A percentile compares a stretch with the other conserved stretches of the same genome.
Evolutionary conservation across 352 stramenopile species (phyloP).

Genomic region (Halophytophthora polymorphica): DNA sequence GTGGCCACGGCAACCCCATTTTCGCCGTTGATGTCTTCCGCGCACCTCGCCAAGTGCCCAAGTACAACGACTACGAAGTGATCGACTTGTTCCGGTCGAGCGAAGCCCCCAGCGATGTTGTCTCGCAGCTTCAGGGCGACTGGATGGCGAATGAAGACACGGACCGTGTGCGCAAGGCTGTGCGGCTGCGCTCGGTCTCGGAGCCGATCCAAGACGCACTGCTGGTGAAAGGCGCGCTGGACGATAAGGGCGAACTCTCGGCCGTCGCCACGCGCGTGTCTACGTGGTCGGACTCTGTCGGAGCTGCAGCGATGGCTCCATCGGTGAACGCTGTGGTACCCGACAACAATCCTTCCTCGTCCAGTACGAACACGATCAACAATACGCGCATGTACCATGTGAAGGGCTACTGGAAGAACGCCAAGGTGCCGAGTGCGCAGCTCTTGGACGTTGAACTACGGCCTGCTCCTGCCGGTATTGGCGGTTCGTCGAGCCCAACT

Average conservation of each 20-base stretch:
- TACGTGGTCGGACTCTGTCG: slow-evolving; percentile 41
- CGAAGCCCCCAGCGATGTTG: slow-evolving; percentile 9
- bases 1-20: slow-evolving; percentile 83
- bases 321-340: slow-evolving; percentile 10
- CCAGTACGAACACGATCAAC: slow-evolving; percentile 3
- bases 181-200: slow-evolving; percentile 65
- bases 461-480: slow-evolving; percentile 20
- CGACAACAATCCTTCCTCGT: slow-evolving; percentile 4
- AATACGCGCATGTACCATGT: slow-evolving; percentile 40
- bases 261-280: slow-evolving; percentile 48
- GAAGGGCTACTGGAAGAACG: slow-evolving; percentile 71
- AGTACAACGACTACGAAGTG: slow-evolving; percentile 89
- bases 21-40: slow-evolving; percentile 87
- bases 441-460: slow-evolving; percentile 77
- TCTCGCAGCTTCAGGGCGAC: slow-evolving; percentile 46
- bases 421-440: slow-evolving; percentile 64
- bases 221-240: slow-evolving; percentile 58
- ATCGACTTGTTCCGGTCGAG: slow-evolving; percentile 58
- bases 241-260: slow-evolving; percentile 69
- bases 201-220: slow-evolving; percentile 46
- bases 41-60: slow-evolving; percentile 75
- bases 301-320: slow-evolving; percentile 9
- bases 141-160: slow-evolving; percentile 78
- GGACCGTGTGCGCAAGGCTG: slow-evolving; percentile 56
- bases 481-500: slow-evolving; percentile 10